Percentiles rank a stretch among this genome's conserved stretches.
Conservation (phyloP, 225 moss, liverwort and hornwort genomes). For the Physcomitrium patens region DNA sequence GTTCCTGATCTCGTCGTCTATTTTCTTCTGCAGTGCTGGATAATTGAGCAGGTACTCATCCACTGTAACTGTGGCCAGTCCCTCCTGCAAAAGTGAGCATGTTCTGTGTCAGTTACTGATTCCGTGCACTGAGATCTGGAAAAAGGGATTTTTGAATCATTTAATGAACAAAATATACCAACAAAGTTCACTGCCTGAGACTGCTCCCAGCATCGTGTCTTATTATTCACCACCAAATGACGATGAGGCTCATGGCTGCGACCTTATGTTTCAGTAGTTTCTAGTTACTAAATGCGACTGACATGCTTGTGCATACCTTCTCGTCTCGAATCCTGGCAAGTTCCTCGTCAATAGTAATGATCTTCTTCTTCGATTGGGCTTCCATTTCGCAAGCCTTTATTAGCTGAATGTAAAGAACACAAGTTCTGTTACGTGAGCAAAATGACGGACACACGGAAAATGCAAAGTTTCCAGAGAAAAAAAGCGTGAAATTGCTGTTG, state of each 20-base stretch:
- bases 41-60: slow-evolving; percentile 79
- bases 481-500: background rate
- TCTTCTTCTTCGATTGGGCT: slow-evolving; percentile 69
- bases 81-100: slow-evolving; percentile 52
- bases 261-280: background rate
- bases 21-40: slow-evolving; percentile 73
- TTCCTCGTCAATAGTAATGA: slow-evolving; percentile 59
- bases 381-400: slow-evolving; percentile 61
- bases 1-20: slow-evolving; percentile 84
- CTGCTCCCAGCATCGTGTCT: background rate
- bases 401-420: slow-evolving; percentile 46
- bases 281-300: background rate
- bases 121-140: background rate
- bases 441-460: too few species aligned
- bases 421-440: background rate
- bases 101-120: background rate
- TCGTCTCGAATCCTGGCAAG: slow-evolving; percentile 63
- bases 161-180: background rate
- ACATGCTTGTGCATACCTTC: slow-evolving; percentile 53
- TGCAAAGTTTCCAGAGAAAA: background rate
- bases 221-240: background rate
- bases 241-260: background rate
- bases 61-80: slow-evolving; percentile 67
- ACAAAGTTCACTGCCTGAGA: background rate
- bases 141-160: background rate